Evolutionary conservation across 176 grass and related monocot genomes (phyloP).

Genomic region (Zea luxurians): DNA sequence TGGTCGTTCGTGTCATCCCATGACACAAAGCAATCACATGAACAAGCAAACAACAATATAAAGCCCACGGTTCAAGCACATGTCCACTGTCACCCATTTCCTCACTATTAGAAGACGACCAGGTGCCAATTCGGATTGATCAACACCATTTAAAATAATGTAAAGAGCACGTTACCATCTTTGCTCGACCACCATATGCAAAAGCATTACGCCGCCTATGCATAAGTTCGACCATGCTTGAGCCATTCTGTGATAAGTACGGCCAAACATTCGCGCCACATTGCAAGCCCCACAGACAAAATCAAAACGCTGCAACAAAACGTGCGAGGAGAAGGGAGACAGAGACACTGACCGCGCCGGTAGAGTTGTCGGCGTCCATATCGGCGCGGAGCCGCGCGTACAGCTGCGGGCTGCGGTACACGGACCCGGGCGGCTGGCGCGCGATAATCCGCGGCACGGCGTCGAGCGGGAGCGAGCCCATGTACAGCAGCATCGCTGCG

Average conservation of each 20-base stretch:
- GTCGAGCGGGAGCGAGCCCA: slow-evolving; percentile 92
- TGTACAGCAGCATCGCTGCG: slow-evolving; percentile 84
- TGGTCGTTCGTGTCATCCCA: background rate
- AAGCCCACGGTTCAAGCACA: slow-evolving; percentile 19
- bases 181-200: slow-evolving; percentile 1
- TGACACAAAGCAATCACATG: background rate
- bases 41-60: slow-evolving; percentile 6
- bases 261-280: background rate
- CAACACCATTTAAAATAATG: slow-evolving; percentile 38
- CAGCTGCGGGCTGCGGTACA: slow-evolving; percentile 91
- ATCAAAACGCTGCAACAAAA: slow-evolving; percentile 6
- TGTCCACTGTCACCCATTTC: slow-evolving; percentile 16
- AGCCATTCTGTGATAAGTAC: slow-evolving; percentile 7
- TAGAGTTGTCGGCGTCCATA: slow-evolving; percentile 90
- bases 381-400: slow-evolving; percentile 74
- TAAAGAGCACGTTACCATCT: background rate
- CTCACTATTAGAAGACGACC: slow-evolving; percentile 11
- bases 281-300: background rate
- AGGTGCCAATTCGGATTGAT: slow-evolving; percentile 24
- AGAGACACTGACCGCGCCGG: slow-evolving; percentile 66
- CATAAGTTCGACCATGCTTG: background rate
- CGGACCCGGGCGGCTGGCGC: slow-evolving; percentile 65
- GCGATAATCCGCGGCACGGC: slow-evolving; percentile 75
- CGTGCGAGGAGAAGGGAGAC: background rate
- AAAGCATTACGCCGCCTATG: background rate